Evolutionary conservation across 2,329 filamentous ascomycete species (phyloP).

Genomic region (Ascochyta fabae): DNA sequence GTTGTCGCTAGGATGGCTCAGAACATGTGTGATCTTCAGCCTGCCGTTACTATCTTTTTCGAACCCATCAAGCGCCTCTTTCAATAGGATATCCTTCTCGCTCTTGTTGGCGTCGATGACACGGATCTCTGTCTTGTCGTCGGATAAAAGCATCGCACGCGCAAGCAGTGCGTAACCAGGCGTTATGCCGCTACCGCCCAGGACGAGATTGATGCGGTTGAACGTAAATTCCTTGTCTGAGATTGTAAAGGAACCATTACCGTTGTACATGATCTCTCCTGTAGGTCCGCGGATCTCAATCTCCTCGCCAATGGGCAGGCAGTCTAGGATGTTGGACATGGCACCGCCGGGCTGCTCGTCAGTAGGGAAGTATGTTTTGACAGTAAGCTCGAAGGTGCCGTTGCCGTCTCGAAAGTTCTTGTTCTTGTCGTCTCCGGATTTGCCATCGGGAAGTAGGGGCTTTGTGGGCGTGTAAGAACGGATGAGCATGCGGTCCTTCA

Average conservation of each 20-base stretch:
- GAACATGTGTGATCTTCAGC: conserved; percentile 56
- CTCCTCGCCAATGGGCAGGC: conserved; percentile 56
- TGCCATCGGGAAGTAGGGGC: conserved; percentile 37
- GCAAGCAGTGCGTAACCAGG: conserved; percentile 60
- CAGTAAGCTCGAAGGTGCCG: conserved; percentile 31
- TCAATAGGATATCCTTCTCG: conserved; percentile 57
- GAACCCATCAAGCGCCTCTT: conserved; percentile 52
- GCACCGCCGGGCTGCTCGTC: conserved; percentile 59
- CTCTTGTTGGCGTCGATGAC: conserved; percentile 59
- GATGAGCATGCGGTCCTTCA: conserved; percentile 59
- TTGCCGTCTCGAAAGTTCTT: conserved; percentile 17
- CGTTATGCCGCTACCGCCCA: conserved; percentile 60
- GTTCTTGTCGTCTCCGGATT: background rate
- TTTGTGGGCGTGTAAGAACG: conserved; percentile 60
- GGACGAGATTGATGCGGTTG: conserved; percentile 55
- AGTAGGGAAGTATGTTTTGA: conserved; percentile 61
- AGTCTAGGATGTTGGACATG: conserved; percentile 61
- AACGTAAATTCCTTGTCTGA: conserved; percentile 52
- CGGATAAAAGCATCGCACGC: conserved; percentile 46
- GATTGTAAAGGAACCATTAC: conserved; percentile 56
- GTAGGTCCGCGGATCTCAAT: conserved; percentile 61
- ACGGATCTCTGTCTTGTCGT: conserved; percentile 50
- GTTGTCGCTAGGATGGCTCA: conserved; percentile 53
- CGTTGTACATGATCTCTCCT: conserved; percentile 59
- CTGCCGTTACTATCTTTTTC: conserved; percentile 48